Evolutionary conservation across 1,284 basidiomycete species (phyloP), one percentile per base, ranked within the genome.

Genomic region (Rhodofomes roseus): DNA sequence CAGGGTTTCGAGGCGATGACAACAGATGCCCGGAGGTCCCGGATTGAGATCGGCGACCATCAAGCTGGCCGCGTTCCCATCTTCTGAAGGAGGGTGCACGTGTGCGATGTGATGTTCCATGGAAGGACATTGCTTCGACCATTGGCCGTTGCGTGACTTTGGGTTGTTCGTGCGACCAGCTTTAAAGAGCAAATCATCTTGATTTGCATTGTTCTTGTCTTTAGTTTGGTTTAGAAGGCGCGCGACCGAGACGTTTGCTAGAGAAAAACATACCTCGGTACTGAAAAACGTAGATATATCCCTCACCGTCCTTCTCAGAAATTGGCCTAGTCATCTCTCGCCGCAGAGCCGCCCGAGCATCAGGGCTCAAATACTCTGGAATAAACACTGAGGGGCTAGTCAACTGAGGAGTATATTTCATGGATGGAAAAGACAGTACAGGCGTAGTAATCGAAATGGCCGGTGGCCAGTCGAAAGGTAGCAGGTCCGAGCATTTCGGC

Each of bases 241-340:
- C 23, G 34, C 22, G 55, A 20, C 60, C 29, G 8, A 12, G 1
- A 9, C 14, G 11, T 2, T 37, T 37, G 52, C n/a, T 54, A 39
- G 18, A 18, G 11, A 29, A 2, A 25, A 4, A 31, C 70, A 37
- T 68, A 88, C 88, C 86, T 68, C 83, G 79, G 60, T 92, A 87
- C 71, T 92, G 86, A 68, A 87, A 91, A 0, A 85, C 81, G 63
- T 93, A 93, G 55, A 93, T 92, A 65, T 89, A 92, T 0, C 90
- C 90, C 2, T 78, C 72, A 20, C 78, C 79, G 65, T 93, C 90
- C 7, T 81, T 77, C 1, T 67, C 53, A 1, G 89, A 84, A 1
- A 75, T 75, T n/a, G 81, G 68, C 61, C 85, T 87, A 68, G 85
- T 83, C 89, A 93, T 92, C 65, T 89, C 88, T 25, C 79, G 76